Percentiles rank a stretch among this genome's conserved stretches.
Conservation (phyloP, 1,284 basidiomycete species). For the Tetrapyrgos nigripes region DNA sequence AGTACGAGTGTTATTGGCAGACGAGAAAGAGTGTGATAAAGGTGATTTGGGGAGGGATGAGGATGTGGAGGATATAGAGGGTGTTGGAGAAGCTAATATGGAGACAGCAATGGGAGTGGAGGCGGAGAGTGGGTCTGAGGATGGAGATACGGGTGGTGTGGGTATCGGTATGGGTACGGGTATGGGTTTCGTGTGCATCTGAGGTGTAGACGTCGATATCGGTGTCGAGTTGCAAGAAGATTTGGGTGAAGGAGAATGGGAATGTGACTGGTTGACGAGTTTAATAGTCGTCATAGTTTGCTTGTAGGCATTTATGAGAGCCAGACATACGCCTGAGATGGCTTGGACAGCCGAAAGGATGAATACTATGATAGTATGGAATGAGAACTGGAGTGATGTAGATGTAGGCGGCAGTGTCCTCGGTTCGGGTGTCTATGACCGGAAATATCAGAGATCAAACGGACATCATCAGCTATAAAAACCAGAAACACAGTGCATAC, state of each 20-base stretch:
- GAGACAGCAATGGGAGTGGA: conserved; percentile 7
- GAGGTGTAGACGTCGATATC: conserved; percentile 9
- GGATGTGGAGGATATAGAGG: conserved; percentile 21
- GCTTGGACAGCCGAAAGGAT: conserved; percentile 76
- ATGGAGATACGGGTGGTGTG: conserved; percentile 16
- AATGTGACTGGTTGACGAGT: conserved; percentile 65
- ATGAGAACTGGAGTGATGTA: conserved; percentile 49
- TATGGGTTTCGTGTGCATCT: not conserved
- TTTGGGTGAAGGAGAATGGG: conserved; percentile 30
- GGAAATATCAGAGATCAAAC: not conserved
- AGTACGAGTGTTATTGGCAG: conserved; percentile 7
- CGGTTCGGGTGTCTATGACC: conserved; percentile 20
- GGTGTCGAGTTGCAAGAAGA: no score
- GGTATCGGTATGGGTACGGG: not conserved
- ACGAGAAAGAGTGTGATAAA: conserved; percentile 13
- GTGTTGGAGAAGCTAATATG: not conserved
- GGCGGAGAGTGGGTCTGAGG: conserved; percentile 23
- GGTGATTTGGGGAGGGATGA: conserved; percentile 14
- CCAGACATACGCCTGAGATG: conserved; percentile 70
- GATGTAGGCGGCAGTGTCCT: conserved; percentile 26
- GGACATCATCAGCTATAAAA: no score
- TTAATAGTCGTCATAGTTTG: conserved; percentile 67
- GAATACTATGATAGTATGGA: conserved; percentile 67
- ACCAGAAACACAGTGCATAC: no score
- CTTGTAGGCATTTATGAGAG: conserved; percentile 72